Evolutionary conservation across 2,329 filamentous ascomycete species (phyloP).

Genomic region (Hirsutella thompsonii): DNA sequence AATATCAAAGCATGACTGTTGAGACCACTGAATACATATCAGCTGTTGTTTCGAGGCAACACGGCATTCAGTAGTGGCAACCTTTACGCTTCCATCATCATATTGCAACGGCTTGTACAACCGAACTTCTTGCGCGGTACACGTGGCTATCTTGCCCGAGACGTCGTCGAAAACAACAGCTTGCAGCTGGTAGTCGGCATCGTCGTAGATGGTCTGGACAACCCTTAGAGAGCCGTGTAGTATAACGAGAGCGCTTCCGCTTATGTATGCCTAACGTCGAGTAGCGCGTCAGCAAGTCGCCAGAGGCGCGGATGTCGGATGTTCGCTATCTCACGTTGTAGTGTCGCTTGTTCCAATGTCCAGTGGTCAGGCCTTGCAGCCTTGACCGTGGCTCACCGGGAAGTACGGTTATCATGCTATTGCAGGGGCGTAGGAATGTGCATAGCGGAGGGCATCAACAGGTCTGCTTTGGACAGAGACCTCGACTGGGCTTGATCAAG

Average conservation of each 20-base stretch:
- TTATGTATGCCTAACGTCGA: constrained; percentile 62
- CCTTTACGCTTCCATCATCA: constrained; percentile 61
- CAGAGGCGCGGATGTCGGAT: not conserved
- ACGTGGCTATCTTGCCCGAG: constrained; percentile 74
- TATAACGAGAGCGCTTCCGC: constrained; percentile 76
- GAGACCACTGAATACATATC: constrained; percentile 38
- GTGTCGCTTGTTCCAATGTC: constrained; percentile 58
- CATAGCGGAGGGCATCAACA: not conserved
- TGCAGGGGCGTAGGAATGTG: not conserved
- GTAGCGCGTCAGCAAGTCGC: not conserved
- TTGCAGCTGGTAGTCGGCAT: constrained; percentile 47
- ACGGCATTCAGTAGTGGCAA: constrained; percentile 22
- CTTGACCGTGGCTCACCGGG: constrained; percentile 67
- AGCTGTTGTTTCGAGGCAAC: constrained; percentile 10
- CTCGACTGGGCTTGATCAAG: no score
- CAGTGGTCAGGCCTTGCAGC: constrained; percentile 65
- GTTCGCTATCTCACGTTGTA: constrained; percentile 47
- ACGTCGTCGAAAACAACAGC: constrained; percentile 71
- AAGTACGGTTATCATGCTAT: constrained; percentile 59
- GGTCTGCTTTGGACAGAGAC: not conserved
- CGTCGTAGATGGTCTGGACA: constrained; percentile 83
- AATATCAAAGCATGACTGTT: constrained; percentile 48
- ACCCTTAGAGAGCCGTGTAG: constrained; percentile 62
- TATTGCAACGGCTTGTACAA: constrained; percentile 67
- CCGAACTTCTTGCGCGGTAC: constrained; percentile 52